These are phyloP conservation scores for Geotrichum bryndzae DNA, from an alignment of 1,139 yeast species.

Conservation along the genomic window DNA sequence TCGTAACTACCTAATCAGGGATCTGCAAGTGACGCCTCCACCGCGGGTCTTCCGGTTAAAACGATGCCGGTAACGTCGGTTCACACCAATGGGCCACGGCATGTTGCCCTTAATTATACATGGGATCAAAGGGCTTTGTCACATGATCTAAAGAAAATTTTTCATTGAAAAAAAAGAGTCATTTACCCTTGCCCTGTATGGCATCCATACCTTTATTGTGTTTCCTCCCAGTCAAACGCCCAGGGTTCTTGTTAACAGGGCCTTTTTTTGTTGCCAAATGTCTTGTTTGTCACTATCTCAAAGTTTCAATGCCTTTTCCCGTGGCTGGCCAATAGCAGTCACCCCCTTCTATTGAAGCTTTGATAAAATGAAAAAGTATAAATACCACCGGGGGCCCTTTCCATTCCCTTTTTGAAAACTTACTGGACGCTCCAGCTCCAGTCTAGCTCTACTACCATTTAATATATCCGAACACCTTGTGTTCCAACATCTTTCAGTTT, in stretches of 20 bases:
- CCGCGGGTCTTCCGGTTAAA: background rate
- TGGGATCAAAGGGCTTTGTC: background rate
- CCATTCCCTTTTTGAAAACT: slow-evolving; percentile 10
- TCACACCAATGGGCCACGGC: too few species aligned
- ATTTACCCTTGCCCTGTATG: slow-evolving; percentile 11
- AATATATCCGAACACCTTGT: background rate
- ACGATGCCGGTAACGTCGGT: background rate
- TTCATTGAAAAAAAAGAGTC: slow-evolving; percentile 5
- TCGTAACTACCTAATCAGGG: too few species aligned
- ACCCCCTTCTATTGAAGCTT: background rate
- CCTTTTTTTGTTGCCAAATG: background rate
- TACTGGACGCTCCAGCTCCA: slow-evolving; percentile 19
- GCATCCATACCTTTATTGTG: background rate
- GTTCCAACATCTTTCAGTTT: background rate
- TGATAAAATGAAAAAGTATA: slow-evolving; percentile 4
- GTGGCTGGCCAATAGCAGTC: background rate
- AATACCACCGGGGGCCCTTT: slow-evolving; percentile 2
- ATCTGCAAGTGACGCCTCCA: too few species aligned
- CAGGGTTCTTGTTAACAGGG: too few species aligned
- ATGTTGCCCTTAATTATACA: background rate
- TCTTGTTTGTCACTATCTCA: background rate
- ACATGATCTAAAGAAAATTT: background rate
- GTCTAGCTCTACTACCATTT: slow-evolving; percentile 18
- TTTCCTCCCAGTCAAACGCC: background rate
- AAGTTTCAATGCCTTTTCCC: background rate